These are phyloP conservation scores for Pestalotiopsis fici DNA, from an alignment of 2,329 filamentous ascomycete species.

Conservation along the genomic window DNA sequence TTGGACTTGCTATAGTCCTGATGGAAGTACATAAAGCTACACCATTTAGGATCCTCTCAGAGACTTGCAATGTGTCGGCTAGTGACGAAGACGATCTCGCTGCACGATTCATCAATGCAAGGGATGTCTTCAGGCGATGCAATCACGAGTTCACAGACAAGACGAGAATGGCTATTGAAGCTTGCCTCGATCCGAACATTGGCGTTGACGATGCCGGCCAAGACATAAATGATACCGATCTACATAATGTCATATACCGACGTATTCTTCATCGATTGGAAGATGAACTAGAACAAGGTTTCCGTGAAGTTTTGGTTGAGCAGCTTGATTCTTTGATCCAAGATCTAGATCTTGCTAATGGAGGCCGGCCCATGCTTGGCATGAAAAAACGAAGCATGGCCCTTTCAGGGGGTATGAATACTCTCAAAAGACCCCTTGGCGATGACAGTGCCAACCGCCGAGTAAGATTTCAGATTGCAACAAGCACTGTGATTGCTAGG, in stretches of 20 bases:
- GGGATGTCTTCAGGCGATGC: not conserved
- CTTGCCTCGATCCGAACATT: not conserved
- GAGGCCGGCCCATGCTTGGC: not conserved
- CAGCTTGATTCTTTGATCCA: not conserved
- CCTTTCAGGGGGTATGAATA: not conserved
- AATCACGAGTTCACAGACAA: not conserved
- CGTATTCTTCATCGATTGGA: not conserved
- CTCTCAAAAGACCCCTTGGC: not conserved
- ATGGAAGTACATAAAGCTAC: not conserved
- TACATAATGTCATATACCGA: not conserved
- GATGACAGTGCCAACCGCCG: not conserved
- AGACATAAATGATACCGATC: fast-evolving
- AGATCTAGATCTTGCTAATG: not conserved
- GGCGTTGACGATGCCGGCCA: not conserved
- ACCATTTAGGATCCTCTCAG: fast-evolving
- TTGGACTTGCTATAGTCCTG: not conserved
- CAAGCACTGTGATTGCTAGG: no score
- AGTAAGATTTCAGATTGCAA: no score
- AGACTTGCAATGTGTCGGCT: not conserved
- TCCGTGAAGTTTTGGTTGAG: not conserved
- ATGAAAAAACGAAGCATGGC: not conserved
- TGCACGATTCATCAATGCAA: not conserved
- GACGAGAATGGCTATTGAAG: not conserved
- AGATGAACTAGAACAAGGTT: not conserved
- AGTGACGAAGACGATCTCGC: not conserved